Evolutionary conservation across 2,329 filamentous ascomycete genomes (phyloP).

Genomic region (Berkeleyomyces basicola): DNA sequence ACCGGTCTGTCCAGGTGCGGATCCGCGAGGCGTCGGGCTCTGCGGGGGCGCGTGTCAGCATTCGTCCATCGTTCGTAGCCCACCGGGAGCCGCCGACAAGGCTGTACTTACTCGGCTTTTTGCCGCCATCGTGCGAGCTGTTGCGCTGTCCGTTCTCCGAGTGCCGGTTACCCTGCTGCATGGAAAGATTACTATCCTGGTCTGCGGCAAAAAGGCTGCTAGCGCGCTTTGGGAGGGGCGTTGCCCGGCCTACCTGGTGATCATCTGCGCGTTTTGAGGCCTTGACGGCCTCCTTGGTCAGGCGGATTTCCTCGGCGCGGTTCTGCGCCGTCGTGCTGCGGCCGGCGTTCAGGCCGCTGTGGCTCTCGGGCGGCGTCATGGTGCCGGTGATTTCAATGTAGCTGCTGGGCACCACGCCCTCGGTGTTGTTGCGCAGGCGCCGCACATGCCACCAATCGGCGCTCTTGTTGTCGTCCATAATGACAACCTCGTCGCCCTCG

Average conservation of each 20-base stretch:
- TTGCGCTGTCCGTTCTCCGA: conserved; percentile 18
- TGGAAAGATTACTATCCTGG: conserved; percentile 46
- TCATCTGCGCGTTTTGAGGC: conserved; percentile 23
- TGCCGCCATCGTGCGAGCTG: conserved; percentile 27
- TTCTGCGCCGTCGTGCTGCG: conserved; percentile 61
- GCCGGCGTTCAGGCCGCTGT: conserved; percentile 33
- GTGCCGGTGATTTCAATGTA: conserved; percentile 80
- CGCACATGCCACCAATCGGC: conserved; percentile 98
- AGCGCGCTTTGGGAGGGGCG: conserved; percentile 58
- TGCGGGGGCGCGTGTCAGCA: conserved; percentile 21
- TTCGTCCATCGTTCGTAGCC: background rate
- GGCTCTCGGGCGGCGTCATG: conserved; percentile 32
- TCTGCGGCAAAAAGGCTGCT: conserved; percentile 59
- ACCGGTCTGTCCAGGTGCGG: conserved; percentile 86
- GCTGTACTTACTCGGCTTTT: conserved; percentile 54
- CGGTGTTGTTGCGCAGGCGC: conserved; percentile 76
- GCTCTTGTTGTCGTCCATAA: conserved; percentile 79
- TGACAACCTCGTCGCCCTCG: conserved; percentile 74
- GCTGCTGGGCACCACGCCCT: conserved; percentile 91
- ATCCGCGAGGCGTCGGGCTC: conserved; percentile 73
- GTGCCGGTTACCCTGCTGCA: conserved; percentile 45
- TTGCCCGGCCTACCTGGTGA: conserved; percentile 57
- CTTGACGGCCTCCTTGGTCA: conserved; percentile 65
- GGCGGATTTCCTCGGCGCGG: conserved; percentile 61
- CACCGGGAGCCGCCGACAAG: background rate